These are phyloP conservation scores for Tuber aestivum DNA, from an alignment of 495 filamentous ascomycete genomes.

Conservation along the genomic window DNA sequence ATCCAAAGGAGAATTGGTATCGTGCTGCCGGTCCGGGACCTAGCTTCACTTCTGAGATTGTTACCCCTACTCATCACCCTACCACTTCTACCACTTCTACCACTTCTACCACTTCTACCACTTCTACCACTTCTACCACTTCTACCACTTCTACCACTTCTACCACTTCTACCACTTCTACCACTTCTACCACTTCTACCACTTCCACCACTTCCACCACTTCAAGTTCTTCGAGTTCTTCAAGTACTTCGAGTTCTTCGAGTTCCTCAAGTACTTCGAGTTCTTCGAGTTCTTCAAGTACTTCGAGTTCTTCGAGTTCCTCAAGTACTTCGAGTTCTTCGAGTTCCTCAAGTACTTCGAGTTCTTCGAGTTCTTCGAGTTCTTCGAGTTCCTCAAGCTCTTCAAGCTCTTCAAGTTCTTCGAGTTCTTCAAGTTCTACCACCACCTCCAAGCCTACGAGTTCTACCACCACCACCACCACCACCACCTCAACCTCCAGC, in stretches of 20 bases:
- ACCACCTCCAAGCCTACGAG: conserved; percentile 12
- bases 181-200: conserved; percentile 1
- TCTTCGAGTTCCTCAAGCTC: conserved; percentile 7
- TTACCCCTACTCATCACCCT: conserved; percentile 9
- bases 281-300: too few relatives aligned
- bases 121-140: conserved; percentile 4
- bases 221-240: not conserved
- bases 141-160: conserved; percentile 7
- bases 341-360: too few relatives aligned
- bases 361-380: too few relatives aligned
- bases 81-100: conserved; percentile 11
- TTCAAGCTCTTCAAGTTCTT: conserved; percentile 10
- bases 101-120: conserved; percentile 11
- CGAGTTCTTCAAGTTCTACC: conserved; percentile 24
- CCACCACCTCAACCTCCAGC: conserved; percentile 45
- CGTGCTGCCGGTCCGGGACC: conserved; percentile 41
- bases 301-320: too few relatives aligned
- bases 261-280: too few relatives aligned
- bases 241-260: too few relatives aligned
- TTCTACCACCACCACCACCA: conserved; percentile 43
- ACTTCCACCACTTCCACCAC: conserved; percentile 9
- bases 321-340: too few relatives aligned
- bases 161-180: not conserved
- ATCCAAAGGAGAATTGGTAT: conserved; percentile 68
- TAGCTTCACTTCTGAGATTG: not conserved